Conservation (phyloP, 169 alveolate species). For the Nephromyces sp. region DNA sequence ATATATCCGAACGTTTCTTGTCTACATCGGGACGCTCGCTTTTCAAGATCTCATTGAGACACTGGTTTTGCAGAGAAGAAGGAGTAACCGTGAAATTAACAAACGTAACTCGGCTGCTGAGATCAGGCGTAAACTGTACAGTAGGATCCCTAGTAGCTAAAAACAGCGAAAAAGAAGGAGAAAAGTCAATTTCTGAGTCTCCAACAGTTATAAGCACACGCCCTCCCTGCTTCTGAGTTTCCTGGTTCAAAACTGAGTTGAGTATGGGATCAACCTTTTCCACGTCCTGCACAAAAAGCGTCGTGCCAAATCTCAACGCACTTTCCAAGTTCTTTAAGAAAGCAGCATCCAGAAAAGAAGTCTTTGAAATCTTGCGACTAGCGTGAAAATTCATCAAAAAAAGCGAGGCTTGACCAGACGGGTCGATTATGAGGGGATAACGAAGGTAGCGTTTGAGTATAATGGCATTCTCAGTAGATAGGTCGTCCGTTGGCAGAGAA, state of each 20-base stretch:
- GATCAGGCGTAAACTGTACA: constrained; percentile 90
- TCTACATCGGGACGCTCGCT: constrained; percentile 92
- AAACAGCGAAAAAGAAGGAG: constrained; percentile 83
- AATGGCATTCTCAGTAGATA: constrained; percentile 91
- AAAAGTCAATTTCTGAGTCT: constrained; percentile 90
- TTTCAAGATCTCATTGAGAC: constrained; percentile 81
- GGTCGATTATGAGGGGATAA: constrained; percentile 90
- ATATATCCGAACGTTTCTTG: constrained; percentile 79
- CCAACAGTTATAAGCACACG: constrained; percentile 89
- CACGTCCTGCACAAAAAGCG: constrained; percentile 87
- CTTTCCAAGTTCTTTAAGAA: constrained; percentile 83
- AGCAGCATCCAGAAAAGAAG: constrained; percentile 66
- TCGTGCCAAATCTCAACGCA: constrained; percentile 88
- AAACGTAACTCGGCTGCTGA: constrained; percentile 92
- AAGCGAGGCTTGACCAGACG: constrained; percentile 84
- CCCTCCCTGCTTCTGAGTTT: constrained; percentile 90
- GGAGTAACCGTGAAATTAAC: constrained; percentile 93
- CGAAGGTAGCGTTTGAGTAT: constrained; percentile 72
- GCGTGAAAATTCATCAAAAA: constrained; percentile 60
- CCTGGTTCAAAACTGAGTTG: constrained; percentile 85
- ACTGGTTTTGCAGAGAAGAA: constrained; percentile 80
- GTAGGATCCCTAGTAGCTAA: constrained; percentile 88
- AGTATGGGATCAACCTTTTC: constrained; percentile 80
- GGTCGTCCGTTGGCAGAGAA: constrained; percentile 89
- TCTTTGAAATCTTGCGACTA: constrained; percentile 70